Conservation (phyloP, 1,284 basidiomycete species). For the Ceratobasidium sp. region DNA sequence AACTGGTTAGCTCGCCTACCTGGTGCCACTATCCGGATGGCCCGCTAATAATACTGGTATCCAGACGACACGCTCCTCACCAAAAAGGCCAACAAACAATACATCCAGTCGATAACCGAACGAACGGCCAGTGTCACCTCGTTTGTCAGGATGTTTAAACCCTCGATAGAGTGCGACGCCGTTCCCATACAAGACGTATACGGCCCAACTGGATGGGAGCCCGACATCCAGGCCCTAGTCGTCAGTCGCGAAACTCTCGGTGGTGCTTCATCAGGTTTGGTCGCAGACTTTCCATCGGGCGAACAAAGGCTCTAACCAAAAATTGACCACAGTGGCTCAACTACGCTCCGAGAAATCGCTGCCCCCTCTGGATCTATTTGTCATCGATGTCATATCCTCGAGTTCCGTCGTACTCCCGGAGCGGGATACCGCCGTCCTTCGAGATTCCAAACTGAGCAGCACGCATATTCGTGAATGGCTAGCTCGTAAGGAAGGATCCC, state of each 20-base stretch:
- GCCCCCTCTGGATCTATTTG: slow-evolving; percentile 67
- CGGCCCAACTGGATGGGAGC: slow-evolving; percentile 84
- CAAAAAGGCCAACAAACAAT: slow-evolving; percentile 72
- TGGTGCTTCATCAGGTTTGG: slow-evolving; percentile 71
- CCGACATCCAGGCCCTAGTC: slow-evolving; percentile 82
- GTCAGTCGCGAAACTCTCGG: slow-evolving; percentile 82
- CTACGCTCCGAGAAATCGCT: slow-evolving; percentile 62
- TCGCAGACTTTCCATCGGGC: not conserved
- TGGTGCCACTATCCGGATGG: not conserved
- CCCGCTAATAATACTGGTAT: not conserved
- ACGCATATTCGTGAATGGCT: slow-evolving; percentile 88
- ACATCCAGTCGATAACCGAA: slow-evolving; percentile 68
- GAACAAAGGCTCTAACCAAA: slow-evolving; percentile 17
- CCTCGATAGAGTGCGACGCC: slow-evolving; percentile 65
- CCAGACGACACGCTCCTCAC: slow-evolving; percentile 74
- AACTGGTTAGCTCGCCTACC: slow-evolving; percentile 60
- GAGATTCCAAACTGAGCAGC: slow-evolving; percentile 85
- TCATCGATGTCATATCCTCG: slow-evolving; percentile 86
- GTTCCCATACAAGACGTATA: slow-evolving; percentile 80
- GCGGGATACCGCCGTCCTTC: slow-evolving; percentile 69
- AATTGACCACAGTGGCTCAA: slow-evolving; percentile 60
- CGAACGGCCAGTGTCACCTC: slow-evolving; percentile 63
- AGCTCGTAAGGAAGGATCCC: slow-evolving; percentile 45
- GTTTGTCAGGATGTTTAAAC: slow-evolving; percentile 73
- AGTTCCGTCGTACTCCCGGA: slow-evolving; percentile 61